Evolutionary conservation across 108 stramenopile genomes (phyloP), one percentile per base, ranked within the genome.

Genomic region (Epipyxis sp.): DNA sequence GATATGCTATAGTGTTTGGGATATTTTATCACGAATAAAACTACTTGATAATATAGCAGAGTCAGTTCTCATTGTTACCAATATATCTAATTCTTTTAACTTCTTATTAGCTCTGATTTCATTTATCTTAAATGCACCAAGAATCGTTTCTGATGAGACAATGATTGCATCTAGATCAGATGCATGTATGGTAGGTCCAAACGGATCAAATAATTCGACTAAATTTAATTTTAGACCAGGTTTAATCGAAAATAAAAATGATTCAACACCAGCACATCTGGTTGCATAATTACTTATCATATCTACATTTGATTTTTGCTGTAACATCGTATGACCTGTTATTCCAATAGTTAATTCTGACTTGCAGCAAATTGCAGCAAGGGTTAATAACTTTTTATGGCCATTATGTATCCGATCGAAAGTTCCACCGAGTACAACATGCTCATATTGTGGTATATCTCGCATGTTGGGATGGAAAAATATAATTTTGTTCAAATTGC

Each of bases 371-470:
- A 32, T 6, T 32, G 92, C 86, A 27, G 94, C 93, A 57, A 93
- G 77, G 0, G 92, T 92, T 41, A 95, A 78, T 13, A 95, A 83
- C 80, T 92, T 91, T 43, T 91, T 88, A 83, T 95, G 94, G 10
- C 94, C 94, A 84, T 91, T 91, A 77, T 95, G 94, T 90, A 95
- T 88, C 1, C 91, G 91, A 78, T 95, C 94, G 79, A 95, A 95
- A 35, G 92, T 95, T 1, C 94, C 94, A 0, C 93, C 94, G 20
- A 95, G 91, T 30, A 88, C 88, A 0, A 95, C 92, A 20, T 86
- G 83, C 6, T 90, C 50, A 42, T 34, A 74, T 3, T 30, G 3
- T 43, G 71, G 71, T 6, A 74, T 43, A 34, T 3, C 42, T 67
- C 20, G 46, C 20, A 50, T 13, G 20, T 50, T 20, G 20, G 13